Evolutionary conservation across 352 stramenopile genomes (phyloP), one percentile per base, ranked within the genome.

Genomic region (Phytophthora cactorum): DNA sequence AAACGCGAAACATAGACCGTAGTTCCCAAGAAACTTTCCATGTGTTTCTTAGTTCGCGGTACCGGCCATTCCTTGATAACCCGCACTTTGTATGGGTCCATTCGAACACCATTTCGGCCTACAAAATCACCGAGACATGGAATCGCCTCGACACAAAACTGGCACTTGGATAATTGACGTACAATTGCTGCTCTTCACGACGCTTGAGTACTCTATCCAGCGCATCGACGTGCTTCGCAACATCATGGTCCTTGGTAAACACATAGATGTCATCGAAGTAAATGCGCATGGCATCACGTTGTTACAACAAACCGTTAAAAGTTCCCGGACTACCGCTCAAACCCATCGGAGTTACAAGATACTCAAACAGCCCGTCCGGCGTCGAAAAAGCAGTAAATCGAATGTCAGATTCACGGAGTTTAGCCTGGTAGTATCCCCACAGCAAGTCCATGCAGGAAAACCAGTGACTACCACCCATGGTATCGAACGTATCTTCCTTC

Each of bases 111-210:
- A 1, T 52, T 59, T 2, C 36, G 25, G 3, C 50, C 38, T 17
- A 59, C 47, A 32, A 59, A 66, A 15, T 66, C 58, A 12, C 58
- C 47, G 5, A 66, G 5, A 22, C 38, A 57, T n/a, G 49, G 47
- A 36, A 59, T 59, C 12, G 59, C n/a, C 1, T 17, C 5, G 4
- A 56, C 56, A 15, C 45, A 56, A 22, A 56, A 29, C 4, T 52
- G n/a, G 29, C 38, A 46, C 17, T 59, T 66, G 0, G 59, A 54
- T 10, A 66, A 14, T n/a, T 47, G 17, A 66, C 31, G 29, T 44
- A 47, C 8, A 64, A 9, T 15, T 57, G 1, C 15, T 43, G 34
- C 9, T 41, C 57, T 44, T 52, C 29, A 22, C 34, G 52, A 3
- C 46, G 14, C 11, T 41, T 52, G 1, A 59, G 15, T 3, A 59